These are phyloP conservation scores for Rostrohypoxylon terebratum DNA, from an alignment of 495 filamentous ascomycete species.

Conservation along the genomic window DNA sequence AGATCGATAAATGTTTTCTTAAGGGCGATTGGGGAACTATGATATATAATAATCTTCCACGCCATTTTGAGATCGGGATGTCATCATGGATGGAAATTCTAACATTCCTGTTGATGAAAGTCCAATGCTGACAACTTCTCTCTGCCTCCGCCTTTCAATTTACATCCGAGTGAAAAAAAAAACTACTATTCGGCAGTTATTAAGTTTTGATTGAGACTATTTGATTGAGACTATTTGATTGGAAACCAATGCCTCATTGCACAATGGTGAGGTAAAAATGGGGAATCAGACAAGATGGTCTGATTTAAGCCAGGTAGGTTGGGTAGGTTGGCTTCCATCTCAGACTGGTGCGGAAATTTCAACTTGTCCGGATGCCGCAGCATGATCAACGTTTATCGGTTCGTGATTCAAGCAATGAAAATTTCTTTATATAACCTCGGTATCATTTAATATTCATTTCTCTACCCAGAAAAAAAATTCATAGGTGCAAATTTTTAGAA, in stretches of 20 bases:
- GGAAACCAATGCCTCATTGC: neutral
- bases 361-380: constrained; percentile 30
- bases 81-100: too few relatives aligned
- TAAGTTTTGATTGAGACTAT: neutral
- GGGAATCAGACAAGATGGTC: constrained; percentile 14
- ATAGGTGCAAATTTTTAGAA: neutral
- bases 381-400: neutral
- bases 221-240: neutral
- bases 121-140: too few relatives aligned
- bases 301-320: neutral
- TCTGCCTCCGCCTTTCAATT: too few relatives aligned
- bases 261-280: constrained; percentile 14
- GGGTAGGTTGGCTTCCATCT: neutral
- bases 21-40: too few relatives aligned
- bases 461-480: neutral
- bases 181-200: neutral
- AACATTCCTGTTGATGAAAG: too few relatives aligned
- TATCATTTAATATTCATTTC: neutral
- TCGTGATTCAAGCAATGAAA: neutral
- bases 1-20: too few relatives aligned
- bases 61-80: too few relatives aligned
- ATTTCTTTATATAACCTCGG: neutral
- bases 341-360: constrained; percentile 31
- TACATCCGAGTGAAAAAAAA: too few relatives aligned
- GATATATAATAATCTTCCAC: too few relatives aligned